These are phyloP conservation scores for Botrytis tulipae DNA, from an alignment of 2,329 filamentous ascomycete species.

Conservation along the genomic window DNA sequence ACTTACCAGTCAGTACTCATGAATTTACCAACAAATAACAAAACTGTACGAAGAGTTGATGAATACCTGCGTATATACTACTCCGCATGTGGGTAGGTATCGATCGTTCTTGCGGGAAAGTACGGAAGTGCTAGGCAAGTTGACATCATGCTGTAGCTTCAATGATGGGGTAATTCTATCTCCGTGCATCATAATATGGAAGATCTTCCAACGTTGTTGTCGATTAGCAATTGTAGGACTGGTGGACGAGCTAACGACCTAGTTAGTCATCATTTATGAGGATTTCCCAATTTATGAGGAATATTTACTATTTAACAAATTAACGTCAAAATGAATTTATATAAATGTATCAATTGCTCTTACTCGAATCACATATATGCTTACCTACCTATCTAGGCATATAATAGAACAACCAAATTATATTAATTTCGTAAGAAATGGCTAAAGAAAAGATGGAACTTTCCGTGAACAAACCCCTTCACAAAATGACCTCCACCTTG, in stretches of 20 bases:
- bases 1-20: too few relatives aligned
- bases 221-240: not conserved
- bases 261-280: not conserved
- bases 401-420: too few relatives aligned
- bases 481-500: not conserved
- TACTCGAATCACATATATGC: not conserved
- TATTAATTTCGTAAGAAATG: not conserved
- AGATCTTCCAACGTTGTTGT: not conserved
- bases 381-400: too few relatives aligned
- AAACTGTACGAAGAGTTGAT: not conserved
- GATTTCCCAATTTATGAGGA: not conserved
- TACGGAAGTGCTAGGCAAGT: not conserved
- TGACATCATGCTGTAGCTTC: not conserved
- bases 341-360: not conserved
- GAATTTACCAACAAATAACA: not conserved
- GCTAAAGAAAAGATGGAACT: not conserved
- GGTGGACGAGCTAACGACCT: not conserved
- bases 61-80: not conserved
- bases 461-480: not conserved
- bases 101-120: conserved; percentile 2
- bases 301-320: not conserved
- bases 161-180: conserved; percentile 8
- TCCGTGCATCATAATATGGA: not conserved
- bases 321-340: not conserved
- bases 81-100: not conserved